Evolutionary conservation across 2,329 filamentous ascomycete genomes (phyloP), one percentile per base, ranked within the genome.

Genomic region (Phaeosphaeria sp.): DNA sequence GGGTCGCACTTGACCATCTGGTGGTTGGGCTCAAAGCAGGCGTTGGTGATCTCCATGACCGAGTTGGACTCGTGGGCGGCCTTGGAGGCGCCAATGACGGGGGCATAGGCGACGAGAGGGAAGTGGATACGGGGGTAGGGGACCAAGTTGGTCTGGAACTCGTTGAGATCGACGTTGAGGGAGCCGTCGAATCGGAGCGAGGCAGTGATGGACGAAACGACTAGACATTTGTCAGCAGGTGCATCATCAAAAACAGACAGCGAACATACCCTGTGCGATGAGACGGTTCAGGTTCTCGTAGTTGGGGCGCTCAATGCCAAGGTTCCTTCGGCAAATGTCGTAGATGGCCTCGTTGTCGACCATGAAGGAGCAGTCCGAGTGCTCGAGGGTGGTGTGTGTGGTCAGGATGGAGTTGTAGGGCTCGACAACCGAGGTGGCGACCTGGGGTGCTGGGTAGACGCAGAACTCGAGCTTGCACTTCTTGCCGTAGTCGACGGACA

Each of bases 1-100:
- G 94, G 94, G 80, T 99, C 95, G 79, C 94, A 99, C 87, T 97
- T 97, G 80, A 99, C 94, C 94, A 99, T 99, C 90, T 99, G 94
- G 89, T 97, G 97, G 89, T 97, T 91, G 73, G 94, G 93, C 88
- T 99, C 94, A 84, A 99, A 99, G 90, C 94, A 98, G 68, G 92
- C 92, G 89, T 94, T 96, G 81, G 92, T 96, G 85, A 98, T 97
- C 86, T 98, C 95, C 83, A 93, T 91, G 68, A 98, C 94, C 25
- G 92, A 95, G 89, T 97, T 96, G 86, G 93, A 89, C 86, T 99
- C 94, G 85, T 99, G 94, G 59, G 92, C 91, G 72, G 93, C 92
- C 89, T 97, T 97, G 80, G 92, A 91, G 64, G 93, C 91, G 63
- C 93, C 97, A 81, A 98, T 89, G 76, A 99, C 91, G 61, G 94